phyloP scores from a whole-genome alignment of 2,329 filamentous ascomycete genomes.

The Lomentospora prolificans region DNA sequence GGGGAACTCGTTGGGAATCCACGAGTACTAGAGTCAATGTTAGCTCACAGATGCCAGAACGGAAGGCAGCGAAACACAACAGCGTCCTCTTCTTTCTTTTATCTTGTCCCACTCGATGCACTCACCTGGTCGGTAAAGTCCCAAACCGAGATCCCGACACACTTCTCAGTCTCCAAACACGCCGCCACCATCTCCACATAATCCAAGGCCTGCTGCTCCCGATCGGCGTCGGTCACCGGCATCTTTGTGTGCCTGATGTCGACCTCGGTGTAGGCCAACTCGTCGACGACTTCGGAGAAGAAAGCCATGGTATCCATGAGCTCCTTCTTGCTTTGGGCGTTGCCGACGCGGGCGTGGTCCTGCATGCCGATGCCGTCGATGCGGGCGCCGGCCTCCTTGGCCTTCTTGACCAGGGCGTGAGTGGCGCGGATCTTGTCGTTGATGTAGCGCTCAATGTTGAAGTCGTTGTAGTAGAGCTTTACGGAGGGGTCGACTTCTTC shows the following conservation, averaged over 20 bases:
- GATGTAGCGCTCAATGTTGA: constrained; percentile 37
- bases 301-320: constrained; percentile 31
- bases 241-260: constrained; percentile 32
- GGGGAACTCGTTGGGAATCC: constrained; percentile 8
- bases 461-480: constrained; percentile 39
- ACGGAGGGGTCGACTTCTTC: constrained; percentile 36
- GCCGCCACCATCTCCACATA: constrained; percentile 26
- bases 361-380: constrained; percentile 50
- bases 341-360: constrained; percentile 41
- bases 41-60: too few species aligned
- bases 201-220: constrained; percentile 33
- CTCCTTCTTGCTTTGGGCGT: constrained; percentile 27
- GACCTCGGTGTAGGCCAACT: constrained; percentile 34
- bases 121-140: constrained; percentile 22
- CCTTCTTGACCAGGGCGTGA: constrained; percentile 25
- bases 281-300: constrained; percentile 32
- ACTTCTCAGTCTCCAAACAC: constrained; percentile 20
- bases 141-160: constrained; percentile 30
- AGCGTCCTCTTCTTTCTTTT: too few species aligned
- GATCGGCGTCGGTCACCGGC: constrained; percentile 27
- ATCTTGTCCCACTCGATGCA: too few species aligned
- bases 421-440: constrained; percentile 26
- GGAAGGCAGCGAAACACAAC: too few species aligned
- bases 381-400: constrained; percentile 31
- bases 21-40: constrained; percentile 2